Conservation (phyloP, 108 stramenopile species). For the Cyclotella cryptica region DNA sequence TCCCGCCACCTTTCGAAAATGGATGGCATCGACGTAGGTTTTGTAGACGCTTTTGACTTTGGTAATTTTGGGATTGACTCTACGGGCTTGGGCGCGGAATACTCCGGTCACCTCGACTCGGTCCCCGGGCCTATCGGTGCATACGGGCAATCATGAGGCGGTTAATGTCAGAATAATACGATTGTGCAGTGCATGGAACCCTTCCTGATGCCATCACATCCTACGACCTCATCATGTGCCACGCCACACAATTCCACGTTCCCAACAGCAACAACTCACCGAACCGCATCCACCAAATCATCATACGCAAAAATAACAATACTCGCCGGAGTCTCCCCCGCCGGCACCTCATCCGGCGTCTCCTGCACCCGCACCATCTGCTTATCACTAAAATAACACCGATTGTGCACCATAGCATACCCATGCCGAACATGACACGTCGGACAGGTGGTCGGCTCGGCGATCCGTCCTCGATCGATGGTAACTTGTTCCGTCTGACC, state of each 20-base stretch:
- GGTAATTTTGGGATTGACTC: slow-evolving; percentile 90
- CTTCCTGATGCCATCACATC: no score
- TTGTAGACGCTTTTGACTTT: slow-evolving; percentile 93
- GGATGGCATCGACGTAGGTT: slow-evolving; percentile 98
- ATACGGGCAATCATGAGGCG: no score
- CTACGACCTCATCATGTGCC: no score
- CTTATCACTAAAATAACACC: slow-evolving; percentile 96
- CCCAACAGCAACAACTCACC: background rate
- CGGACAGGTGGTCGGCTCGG: slow-evolving; percentile 88
- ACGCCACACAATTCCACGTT: background rate
- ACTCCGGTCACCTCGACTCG: slow-evolving; percentile 97
- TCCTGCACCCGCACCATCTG: slow-evolving; percentile 98
- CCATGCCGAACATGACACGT: slow-evolving; percentile 71
- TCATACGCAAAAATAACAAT: slow-evolving; percentile 96
- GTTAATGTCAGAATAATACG: no score
- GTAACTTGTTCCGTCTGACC: slow-evolving; percentile 78
- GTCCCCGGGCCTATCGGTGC: slow-evolving; percentile 88
- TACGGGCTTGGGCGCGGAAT: slow-evolving; percentile 92
- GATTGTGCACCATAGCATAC: slow-evolving; percentile 92
- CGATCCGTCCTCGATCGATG: slow-evolving; percentile 94
- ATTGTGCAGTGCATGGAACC: no score
- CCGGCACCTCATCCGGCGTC: slow-evolving; percentile 97
- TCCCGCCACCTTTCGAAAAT: slow-evolving; percentile 82
- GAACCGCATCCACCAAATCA: slow-evolving; percentile 95
- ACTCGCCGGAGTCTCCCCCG: slow-evolving; percentile 98